These are phyloP conservation scores for Sclerotinia nivalis DNA, from an alignment of 2,329 filamentous ascomycete genomes.

Conservation along the genomic window DNA sequence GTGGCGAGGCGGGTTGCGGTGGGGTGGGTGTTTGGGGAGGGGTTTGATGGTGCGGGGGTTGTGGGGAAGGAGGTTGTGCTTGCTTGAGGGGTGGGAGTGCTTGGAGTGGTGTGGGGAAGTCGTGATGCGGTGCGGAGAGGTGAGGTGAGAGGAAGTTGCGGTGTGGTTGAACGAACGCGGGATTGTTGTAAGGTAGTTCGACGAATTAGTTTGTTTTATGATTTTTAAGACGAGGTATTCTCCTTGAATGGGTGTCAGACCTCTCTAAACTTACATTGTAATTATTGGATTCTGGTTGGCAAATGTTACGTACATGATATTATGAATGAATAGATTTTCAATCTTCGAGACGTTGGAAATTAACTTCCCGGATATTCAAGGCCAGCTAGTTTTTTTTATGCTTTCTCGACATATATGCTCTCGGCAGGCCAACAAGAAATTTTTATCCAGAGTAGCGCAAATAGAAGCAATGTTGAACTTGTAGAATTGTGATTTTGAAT, in stretches of 20 bases:
- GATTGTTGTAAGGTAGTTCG: too few species aligned
- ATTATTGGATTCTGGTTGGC: not conserved
- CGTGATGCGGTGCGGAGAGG: too few species aligned
- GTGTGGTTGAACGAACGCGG: too few species aligned
- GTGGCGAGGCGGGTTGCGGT: not conserved
- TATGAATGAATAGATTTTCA: not conserved
- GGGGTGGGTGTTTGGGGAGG: not conserved
- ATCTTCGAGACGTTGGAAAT: not conserved
- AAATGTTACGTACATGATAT: not conserved
- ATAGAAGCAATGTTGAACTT: too few species aligned
- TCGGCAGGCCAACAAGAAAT: too few species aligned
- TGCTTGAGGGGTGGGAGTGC: not conserved
- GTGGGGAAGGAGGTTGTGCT: not conserved
- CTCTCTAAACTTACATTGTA: not conserved
- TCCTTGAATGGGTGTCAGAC: not conserved
- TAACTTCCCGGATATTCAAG: not conserved
- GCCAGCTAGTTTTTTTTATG: not conserved
- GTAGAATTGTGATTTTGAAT: too few species aligned
- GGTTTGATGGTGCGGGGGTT: not conserved
- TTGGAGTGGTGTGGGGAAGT: too few species aligned
- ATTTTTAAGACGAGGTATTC: too few species aligned
- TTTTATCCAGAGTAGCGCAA: too few species aligned
- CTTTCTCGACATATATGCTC: too few species aligned
- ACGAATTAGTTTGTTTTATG: too few species aligned
- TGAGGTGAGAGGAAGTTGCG: too few species aligned